Conservation (phyloP, 2,329 filamentous ascomycete genomes). For the Raffaelea ambrosiae region DNA sequence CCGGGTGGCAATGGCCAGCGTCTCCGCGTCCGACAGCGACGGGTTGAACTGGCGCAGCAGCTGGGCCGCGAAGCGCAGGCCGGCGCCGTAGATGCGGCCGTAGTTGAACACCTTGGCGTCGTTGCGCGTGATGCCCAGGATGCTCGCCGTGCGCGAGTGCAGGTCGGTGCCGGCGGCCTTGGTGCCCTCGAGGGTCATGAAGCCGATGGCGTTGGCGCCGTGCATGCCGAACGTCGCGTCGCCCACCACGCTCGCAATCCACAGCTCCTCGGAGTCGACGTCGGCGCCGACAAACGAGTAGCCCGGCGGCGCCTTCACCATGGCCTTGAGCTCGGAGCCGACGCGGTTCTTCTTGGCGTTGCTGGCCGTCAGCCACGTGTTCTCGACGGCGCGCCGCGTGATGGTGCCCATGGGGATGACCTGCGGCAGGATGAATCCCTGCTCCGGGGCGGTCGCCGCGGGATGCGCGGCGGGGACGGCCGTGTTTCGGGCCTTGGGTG, state of each 20-base stretch:
- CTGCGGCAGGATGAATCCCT: constrained; percentile 88
- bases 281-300: constrained; percentile 95
- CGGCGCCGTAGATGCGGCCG: constrained; percentile 96
- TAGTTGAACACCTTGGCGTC: constrained; percentile 99
- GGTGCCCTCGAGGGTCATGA: constrained; percentile 97
- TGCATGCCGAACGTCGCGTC: constrained; percentile 93
- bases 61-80: constrained; percentile 84
- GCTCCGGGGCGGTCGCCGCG: constrained; percentile 14
- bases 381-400: constrained; percentile 87
- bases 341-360: constrained; percentile 96
- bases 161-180: constrained; percentile 91
- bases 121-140: constrained; percentile 88
- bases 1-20: constrained; percentile 63
- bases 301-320: constrained; percentile 85
- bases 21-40: constrained; percentile 68
- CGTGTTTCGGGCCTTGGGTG: background rate
- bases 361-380: constrained; percentile 95
- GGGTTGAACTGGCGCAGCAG: constrained; percentile 92
- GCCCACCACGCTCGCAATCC: constrained; percentile 93
- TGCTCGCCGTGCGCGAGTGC: constrained; percentile 86
- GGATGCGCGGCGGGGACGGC: constrained; percentile 2
- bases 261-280: constrained; percentile 93
- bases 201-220: constrained; percentile 93
- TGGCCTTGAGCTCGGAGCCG: constrained; percentile 92
- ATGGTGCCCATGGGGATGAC: constrained; percentile 98